Base-by-base conservation (phyloP, 441 rosid species). In the Gossypium lobatum region DNA sequence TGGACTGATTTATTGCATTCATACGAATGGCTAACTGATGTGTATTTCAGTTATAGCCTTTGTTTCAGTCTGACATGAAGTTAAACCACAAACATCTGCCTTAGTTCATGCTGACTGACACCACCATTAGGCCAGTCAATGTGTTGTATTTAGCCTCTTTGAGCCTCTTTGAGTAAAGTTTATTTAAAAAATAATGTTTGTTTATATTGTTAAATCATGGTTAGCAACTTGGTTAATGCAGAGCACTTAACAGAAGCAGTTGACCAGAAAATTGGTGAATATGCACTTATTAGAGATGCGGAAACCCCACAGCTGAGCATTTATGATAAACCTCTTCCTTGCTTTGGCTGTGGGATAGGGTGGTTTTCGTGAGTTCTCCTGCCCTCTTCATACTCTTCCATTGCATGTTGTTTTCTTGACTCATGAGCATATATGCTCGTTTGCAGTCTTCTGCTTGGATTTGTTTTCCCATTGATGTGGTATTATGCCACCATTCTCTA, bases 261-360 rank as follows among this genome's bases (percentile, higher is more conserved):
- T 73, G 93, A 83, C 61, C 67, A 82, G 1, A 75, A 37, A 74
- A 84, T 82, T 18, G 93, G 88, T 0, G 82, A 83, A 63, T 91
- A 94, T 83, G 34, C 50, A 67, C 85, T 61, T 31, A 78, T 91
- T 68, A 48, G 78, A 62, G 90, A 74, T 71, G 86, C 50, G 1
- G 93, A 87, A 61, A 81, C 77, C 10, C 78, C 88, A 39, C 77
- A 81, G 71, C 72, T 92, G 77, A 89, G 91, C 80, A 72, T 84
- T 45, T 92, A 79, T 77, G 93, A 91, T 78, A 91, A 89, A 72
- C 96, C 96, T 5, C 97, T 94, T 80, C 97, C 96, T 82, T 92
- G 89, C 84, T 91, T 81, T 14, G 95, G 98, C 66, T 92, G 89
- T 78, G 96, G 97, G 82, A 84, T 92, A 42, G 96, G 98, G 79